Conservation (phyloP, 345 rosid species). For the Microthlaspi erraticum region DNA sequence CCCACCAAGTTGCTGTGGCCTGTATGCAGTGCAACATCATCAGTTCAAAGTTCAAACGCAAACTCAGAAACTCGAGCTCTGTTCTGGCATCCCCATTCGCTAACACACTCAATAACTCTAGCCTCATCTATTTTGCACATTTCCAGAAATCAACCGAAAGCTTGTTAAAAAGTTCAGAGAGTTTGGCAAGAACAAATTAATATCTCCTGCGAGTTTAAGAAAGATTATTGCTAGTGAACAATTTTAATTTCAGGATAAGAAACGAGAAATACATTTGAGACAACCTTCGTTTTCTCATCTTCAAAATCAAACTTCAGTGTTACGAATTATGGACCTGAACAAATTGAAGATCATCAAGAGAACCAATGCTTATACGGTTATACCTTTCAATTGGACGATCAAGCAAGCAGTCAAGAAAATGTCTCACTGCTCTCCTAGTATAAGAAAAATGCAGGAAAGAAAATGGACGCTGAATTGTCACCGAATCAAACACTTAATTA, state of each 20-base stretch:
- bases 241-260: not conserved
- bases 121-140: conserved; percentile 55
- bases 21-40: conserved; percentile 45
- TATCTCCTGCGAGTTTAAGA: not conserved
- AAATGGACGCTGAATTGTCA: too few species aligned
- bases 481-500: too few species aligned
- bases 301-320: conserved; percentile 65
- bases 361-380: conserved; percentile 50
- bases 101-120: conserved; percentile 65
- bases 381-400: conserved; percentile 60
- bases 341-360: conserved; percentile 65
- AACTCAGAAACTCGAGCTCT: conserved; percentile 58
- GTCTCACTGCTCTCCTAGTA: not conserved
- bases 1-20: conserved; percentile 67
- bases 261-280: not conserved
- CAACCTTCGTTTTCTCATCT: conserved; percentile 72
- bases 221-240: too few species aligned
- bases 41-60: conserved; percentile 13
- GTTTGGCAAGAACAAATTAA: not conserved
- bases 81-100: conserved; percentile 56
- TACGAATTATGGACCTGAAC: conserved; percentile 51
- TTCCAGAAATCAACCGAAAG: conserved; percentile 4
- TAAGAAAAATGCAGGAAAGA: not conserved
- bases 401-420: conserved; percentile 25
- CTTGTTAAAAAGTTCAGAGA: not conserved